A percentile compares a stretch with the other conserved stretches of the same genome.
These are phyloP conservation scores for Eimeria zaria DNA, from an alignment of 169 alveolate genomes.

Conservation along the genomic window DNA sequence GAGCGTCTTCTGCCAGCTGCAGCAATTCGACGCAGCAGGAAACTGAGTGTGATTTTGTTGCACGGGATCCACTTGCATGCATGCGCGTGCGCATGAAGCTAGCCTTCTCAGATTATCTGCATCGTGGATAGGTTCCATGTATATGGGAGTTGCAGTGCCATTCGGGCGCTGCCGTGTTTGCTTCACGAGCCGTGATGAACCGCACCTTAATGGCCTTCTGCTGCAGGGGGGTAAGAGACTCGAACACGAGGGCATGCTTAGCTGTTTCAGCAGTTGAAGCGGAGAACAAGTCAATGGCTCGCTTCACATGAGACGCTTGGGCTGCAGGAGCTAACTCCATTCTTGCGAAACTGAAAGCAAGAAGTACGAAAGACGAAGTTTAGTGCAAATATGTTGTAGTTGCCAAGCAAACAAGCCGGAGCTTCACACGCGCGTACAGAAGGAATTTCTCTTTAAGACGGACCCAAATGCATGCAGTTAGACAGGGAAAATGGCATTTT, in stretches of 20 bases:
- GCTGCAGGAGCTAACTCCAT: conserved; percentile 95
- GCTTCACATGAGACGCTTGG: conserved; percentile 94
- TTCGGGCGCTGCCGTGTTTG: neutral
- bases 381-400: neutral
- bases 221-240: conserved; percentile 92
- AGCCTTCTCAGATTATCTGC: neutral
- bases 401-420: neutral
- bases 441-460: neutral
- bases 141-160: neutral
- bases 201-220: conserved; percentile 91
- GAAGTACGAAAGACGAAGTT: neutral
- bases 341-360: conserved; percentile 91
- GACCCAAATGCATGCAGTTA: neutral
- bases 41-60: neutral
- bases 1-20: conserved; percentile 92
- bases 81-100: neutral
- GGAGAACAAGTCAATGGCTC: conserved; percentile 95
- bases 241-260: conserved; percentile 91
- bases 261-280: conserved; percentile 96
- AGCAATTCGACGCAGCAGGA: neutral
- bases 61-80: neutral
- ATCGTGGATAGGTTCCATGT: neutral
- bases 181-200: neutral
- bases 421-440: neutral
- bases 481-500: conserved; percentile 12